A percentile compares a stretch with the other conserved stretches of the same genome.
Conservation (phyloP, 2,329 filamentous ascomycete genomes). For the Pseudopyricularia javanii region DNA sequence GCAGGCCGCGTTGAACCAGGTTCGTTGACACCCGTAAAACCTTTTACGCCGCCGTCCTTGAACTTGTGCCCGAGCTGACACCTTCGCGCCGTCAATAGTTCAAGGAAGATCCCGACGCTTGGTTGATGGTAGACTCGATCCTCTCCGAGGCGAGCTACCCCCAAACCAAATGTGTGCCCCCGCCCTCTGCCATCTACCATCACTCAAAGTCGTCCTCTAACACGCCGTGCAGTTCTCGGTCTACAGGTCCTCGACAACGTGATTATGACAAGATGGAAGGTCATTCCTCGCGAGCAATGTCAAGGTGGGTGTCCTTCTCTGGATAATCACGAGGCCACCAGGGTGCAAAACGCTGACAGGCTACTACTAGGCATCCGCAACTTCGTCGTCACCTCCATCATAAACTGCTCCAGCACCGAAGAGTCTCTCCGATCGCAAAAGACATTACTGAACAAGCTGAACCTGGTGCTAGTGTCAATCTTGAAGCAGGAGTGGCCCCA, state of each 20-base stretch:
- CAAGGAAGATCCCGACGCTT: slow-evolving; percentile 97
- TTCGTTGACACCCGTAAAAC: slow-evolving; percentile 23
- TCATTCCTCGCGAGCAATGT: slow-evolving; percentile 89
- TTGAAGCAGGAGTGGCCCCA: slow-evolving; percentile 99
- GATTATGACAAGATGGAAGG: slow-evolving; percentile 98
- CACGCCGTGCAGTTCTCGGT: slow-evolving; percentile 52
- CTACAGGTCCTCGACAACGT: slow-evolving; percentile 96
- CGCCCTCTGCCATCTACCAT: slow-evolving; percentile 37
- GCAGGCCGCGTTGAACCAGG: slow-evolving; percentile 78
- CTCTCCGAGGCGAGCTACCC: slow-evolving; percentile 84
- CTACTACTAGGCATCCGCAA: slow-evolving; percentile 72
- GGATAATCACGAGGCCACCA: neutral
- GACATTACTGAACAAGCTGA: slow-evolving; percentile 93
- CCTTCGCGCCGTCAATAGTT: slow-evolving; percentile 38
- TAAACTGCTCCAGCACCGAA: slow-evolving; percentile 82
- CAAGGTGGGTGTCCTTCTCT: slow-evolving; percentile 47
- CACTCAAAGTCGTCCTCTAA: slow-evolving; percentile 3
- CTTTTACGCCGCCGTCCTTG: neutral
- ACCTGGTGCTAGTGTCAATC: slow-evolving; percentile 91
- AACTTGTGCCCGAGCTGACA: neutral
- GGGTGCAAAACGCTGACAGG: neutral
- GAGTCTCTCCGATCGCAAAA: slow-evolving; percentile 75
- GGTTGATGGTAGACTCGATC: slow-evolving; percentile 95
- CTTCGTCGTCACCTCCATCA: slow-evolving; percentile 98
- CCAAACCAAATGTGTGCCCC: slow-evolving; percentile 65